Evolutionary conservation across 1,139 yeast genomes (phyloP), one percentile per base, ranked within the genome.

Genomic region (Candida frijolesensis): DNA sequence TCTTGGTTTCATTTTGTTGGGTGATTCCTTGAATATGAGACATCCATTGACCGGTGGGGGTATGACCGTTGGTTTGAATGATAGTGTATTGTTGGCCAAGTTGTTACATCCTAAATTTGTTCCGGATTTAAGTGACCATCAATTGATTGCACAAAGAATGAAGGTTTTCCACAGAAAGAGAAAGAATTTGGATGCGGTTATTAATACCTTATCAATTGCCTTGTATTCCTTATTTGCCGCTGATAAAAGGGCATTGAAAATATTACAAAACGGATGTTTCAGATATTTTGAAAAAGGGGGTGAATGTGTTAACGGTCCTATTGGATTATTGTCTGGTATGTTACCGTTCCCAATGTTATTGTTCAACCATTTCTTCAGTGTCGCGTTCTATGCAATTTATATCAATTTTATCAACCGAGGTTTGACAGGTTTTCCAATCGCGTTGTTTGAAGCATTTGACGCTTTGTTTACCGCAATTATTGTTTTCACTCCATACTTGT

Each of bases 31-130:
- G 62, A 94, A 94, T 67, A 94, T 94, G 97, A 82, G 99, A 65
- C 99, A 94, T 67, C 99, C 99, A 16, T 79, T 94, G 56, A 94
- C 99, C 1, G 99, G 99, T 44, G 99, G 99, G 53, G 99, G 99
- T 54, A 94, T 94, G 99, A 92, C 98, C 10, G 99, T 94, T 42
- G 98, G 97, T 0, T 76, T 95, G 54, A 88, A 85, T 64, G 99
- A 94, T 65, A 94, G 92, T 5, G 90, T 79, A 15, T 66, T 87
- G 53, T 72, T 88, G 59, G 80, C 88, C 25, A 78, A 77, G 55
- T 69, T 86, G 37, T 71, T 90, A 46, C 80, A 84, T 30, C 83
- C 87, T 45, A 65, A 76, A 47, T 58, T 74, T 46, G 84, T 87
- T 14, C 78, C 80, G 16, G 85, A 83, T 53, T 77, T 94, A 44